Conservation (phyloP, 2,329 filamentous ascomycete species). For the Epichloe sibirici region DNA sequence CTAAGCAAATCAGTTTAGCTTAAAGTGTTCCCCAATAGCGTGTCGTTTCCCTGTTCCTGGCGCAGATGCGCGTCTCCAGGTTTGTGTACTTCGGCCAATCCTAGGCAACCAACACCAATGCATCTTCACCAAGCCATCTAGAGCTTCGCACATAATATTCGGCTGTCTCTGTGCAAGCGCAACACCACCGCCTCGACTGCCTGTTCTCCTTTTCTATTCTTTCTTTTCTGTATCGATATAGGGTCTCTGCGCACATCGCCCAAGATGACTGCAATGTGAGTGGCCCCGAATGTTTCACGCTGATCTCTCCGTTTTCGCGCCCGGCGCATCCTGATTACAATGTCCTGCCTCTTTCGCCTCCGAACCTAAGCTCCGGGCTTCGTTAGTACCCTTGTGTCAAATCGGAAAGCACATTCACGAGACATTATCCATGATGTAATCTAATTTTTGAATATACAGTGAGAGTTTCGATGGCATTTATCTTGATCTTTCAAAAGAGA, state of each 20-base stretch:
- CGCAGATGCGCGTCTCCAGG: conserved; percentile 1
- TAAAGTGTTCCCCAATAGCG: background rate
- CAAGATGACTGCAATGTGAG: conserved; percentile 28
- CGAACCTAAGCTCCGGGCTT: background rate
- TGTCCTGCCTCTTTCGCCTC: background rate
- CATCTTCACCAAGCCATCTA: background rate
- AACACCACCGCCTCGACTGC: background rate
- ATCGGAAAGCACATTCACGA: background rate
- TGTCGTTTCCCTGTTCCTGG: too few species aligned
- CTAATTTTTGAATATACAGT: conserved; percentile 21
- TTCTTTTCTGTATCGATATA: background rate
- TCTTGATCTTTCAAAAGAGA: conserved; percentile 89
- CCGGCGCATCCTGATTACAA: background rate
- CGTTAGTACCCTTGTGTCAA: background rate
- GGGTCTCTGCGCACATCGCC: background rate
- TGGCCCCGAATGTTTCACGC: background rate
- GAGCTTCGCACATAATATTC: background rate
- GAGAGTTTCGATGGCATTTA: conserved; percentile 98
- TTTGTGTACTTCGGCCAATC: background rate
- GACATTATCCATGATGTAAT: background rate
- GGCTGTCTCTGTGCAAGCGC: background rate
- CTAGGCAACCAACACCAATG: background rate
- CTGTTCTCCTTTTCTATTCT: background rate
- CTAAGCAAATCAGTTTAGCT: conserved; percentile 5
- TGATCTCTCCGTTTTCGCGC: background rate